Percentiles rank a stretch among this genome's conserved stretches.
These are phyloP conservation scores for Myrmaecium sp. DNA, from an alignment of 2,329 filamentous ascomycete species.

Conservation along the genomic window DNA sequence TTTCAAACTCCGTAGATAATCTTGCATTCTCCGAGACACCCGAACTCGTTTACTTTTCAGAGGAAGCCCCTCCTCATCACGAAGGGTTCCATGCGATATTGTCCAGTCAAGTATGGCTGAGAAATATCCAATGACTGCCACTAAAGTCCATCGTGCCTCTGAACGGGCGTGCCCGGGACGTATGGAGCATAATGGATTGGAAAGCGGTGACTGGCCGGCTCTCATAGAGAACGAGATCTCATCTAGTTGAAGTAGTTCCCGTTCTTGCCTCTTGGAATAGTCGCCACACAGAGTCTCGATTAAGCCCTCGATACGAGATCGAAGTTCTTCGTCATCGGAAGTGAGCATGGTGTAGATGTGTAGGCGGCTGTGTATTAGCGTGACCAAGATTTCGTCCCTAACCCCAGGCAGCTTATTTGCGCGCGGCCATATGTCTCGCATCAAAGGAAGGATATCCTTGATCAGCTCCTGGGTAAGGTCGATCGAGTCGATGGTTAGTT, in stretches of 20 bases:
- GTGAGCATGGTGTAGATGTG: slow-evolving; percentile 20
- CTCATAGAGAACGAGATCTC: slow-evolving; percentile 37
- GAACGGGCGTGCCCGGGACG: slow-evolving; percentile 16
- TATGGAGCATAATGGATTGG: slow-evolving; percentile 14
- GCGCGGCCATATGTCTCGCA: slow-evolving; percentile 57
- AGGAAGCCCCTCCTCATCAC: slow-evolving; percentile 9
- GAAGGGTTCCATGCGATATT: slow-evolving; percentile 7
- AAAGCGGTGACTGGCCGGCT: slow-evolving; percentile 9
- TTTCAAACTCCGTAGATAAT: slow-evolving; percentile 22
- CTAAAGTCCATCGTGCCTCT: slow-evolving; percentile 18
- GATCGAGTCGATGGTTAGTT: slow-evolving; percentile 51
- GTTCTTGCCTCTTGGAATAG: slow-evolving; percentile 55
- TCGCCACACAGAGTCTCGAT: slow-evolving; percentile 58
- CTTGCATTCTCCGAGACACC: slow-evolving; percentile 19
- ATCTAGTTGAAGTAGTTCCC: slow-evolving; percentile 59
- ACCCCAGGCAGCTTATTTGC: slow-evolving; percentile 44
- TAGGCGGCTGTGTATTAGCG: slow-evolving; percentile 43
- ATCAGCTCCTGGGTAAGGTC: slow-evolving; percentile 43
- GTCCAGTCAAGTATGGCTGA: slow-evolving; percentile 17
- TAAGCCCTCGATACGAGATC: slow-evolving; percentile 43
- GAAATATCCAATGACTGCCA: slow-evolving; percentile 22
- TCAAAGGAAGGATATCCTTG: slow-evolving; percentile 47
- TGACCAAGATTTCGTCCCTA: slow-evolving; percentile 59
- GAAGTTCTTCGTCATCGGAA: slow-evolving; percentile 17
- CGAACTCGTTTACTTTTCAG: slow-evolving; percentile 25